Base-by-base conservation (phyloP, 1,284 basidiomycete species). In the Pseudozyma sp. region DNA sequence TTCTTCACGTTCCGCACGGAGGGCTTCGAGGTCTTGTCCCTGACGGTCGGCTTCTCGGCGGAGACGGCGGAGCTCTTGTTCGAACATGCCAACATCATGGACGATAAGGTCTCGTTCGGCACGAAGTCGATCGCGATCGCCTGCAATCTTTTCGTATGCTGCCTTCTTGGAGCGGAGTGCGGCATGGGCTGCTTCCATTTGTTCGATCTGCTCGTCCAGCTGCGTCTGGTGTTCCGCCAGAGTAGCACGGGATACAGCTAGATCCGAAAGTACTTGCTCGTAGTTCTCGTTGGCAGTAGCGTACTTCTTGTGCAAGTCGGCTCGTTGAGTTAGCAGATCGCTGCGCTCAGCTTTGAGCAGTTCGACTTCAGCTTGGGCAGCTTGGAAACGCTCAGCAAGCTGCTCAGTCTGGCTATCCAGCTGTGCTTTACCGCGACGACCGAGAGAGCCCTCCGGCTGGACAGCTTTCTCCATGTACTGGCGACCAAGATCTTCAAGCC, bases 181-280 rank as follows among this genome's bases (percentile, higher is more conserved):
- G 5, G 60, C 57, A 52, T 80, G 79, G 3, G 69, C 59, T 5
- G 59, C 60, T 38, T 79, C 75, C 59, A 80, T 76, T 51, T 68
- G 67, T 45, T 59, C 61, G 5, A 77, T 76, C 58, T 80, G 79
- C 50, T 79, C 79, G 57, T 78, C 77, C 42, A 80, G 52, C 54
- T 80, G 79, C 38, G 57, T 39, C 47, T 76, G 75, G 36, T 80
- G 79, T 14, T 73, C 69, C 3, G 63, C 56, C 19, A 79, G 39
- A 0, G 79, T 75, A 11, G 56, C 47, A 7, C 74, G 52, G 7
- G 75, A 67, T 0, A 45, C 38, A 21, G 52, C 59, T 9, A 80
- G 64, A 21, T 80, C 79, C 14, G 62, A 66, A 11, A 60, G 59
- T 0, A 76, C 69, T 19, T 49, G 51, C 31, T 67, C 65, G 56